Conservation (phyloP, 2,329 filamentous ascomycete species). For the Colletotrichum theobromicola region DNA sequence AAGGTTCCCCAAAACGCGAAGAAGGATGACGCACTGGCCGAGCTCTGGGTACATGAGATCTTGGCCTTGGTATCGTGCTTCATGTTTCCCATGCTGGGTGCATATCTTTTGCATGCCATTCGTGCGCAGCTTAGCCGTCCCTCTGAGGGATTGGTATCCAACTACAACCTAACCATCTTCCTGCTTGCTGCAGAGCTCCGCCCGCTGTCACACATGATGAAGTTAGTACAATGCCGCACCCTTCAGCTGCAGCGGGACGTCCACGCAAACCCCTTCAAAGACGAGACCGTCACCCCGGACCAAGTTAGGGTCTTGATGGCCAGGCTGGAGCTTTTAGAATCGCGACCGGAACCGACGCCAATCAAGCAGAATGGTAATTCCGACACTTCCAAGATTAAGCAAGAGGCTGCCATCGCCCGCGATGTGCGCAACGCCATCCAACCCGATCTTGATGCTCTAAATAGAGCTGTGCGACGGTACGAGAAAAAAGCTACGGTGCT, state of each 20-base stretch:
- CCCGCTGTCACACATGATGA: conserved; percentile 81
- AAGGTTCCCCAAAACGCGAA: conserved; percentile 23
- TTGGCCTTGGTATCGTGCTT: conserved; percentile 81
- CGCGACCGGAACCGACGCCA: conserved; percentile 44
- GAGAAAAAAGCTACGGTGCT: conserved; percentile 86
- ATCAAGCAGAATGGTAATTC: conserved; percentile 34
- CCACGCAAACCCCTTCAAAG: conserved; percentile 51
- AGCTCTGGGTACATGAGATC: conserved; percentile 78
- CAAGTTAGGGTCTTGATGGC: conserved; percentile 63
- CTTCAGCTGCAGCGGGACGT: conserved; percentile 82
- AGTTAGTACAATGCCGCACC: conserved; percentile 79
- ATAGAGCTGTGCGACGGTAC: conserved; percentile 86
- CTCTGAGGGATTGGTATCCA: conserved; percentile 85
- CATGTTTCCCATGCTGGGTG: conserved; percentile 76
- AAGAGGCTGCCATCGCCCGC: conserved; percentile 49
- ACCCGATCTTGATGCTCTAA: conserved; percentile 86
- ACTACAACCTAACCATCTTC: conserved; percentile 93
- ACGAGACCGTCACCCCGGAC: conserved; percentile 30
- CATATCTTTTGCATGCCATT: conserved; percentile 83
- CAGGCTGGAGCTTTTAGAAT: conserved; percentile 75
- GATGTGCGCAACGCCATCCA: conserved; percentile 72
- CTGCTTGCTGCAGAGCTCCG: conserved; percentile 85
- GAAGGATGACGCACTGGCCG: conserved; percentile 52
- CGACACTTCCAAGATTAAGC: conserved; percentile 40
- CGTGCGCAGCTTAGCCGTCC: conserved; percentile 81